Conservation (phyloP, 345 rosid genomes). For the Euphorbia peplus region DNA sequence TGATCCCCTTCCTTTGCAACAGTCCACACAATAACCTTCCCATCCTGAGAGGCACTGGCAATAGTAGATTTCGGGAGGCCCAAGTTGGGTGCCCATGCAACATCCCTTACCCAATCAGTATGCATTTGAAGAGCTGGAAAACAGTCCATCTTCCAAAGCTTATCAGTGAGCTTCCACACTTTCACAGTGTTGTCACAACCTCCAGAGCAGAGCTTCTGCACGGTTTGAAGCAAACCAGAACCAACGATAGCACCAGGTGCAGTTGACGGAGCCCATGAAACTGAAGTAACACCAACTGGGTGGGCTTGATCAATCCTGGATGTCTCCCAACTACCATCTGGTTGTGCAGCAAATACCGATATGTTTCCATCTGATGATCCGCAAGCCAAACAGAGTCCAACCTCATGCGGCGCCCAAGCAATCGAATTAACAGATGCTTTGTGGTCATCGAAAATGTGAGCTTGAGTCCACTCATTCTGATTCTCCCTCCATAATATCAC, state of each 20-base stretch:
- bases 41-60: constrained; percentile 28
- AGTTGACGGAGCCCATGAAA: constrained; percentile 28
- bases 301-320: constrained; percentile 26
- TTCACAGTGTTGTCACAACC: constrained; percentile 27
- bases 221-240: constrained; percentile 19
- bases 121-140: constrained; percentile 31
- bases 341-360: constrained; percentile 16
- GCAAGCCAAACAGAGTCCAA: constrained; percentile 23
- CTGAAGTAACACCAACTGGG: constrained; percentile 28
- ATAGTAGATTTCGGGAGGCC: constrained; percentile 27
- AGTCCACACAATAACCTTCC: constrained; percentile 23
- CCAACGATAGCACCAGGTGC: constrained; percentile 23
- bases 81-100: constrained; percentile 26
- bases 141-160: constrained; percentile 25
- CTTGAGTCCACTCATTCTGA: constrained; percentile 24
- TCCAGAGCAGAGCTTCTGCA: constrained; percentile 27
- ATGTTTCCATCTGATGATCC: constrained; percentile 26
- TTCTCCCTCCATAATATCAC: constrained; percentile 23
- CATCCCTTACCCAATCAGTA: constrained; percentile 26
- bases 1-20: constrained; percentile 24
- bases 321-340: constrained; percentile 22
- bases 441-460: constrained; percentile 21
- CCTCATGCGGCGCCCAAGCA: constrained; percentile 26
- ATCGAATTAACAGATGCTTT: constrained; percentile 22
- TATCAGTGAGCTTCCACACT: constrained; percentile 26